These are phyloP conservation scores for Kokia cookei DNA, from an alignment of 441 rosid species.

Conservation along the genomic window DNA sequence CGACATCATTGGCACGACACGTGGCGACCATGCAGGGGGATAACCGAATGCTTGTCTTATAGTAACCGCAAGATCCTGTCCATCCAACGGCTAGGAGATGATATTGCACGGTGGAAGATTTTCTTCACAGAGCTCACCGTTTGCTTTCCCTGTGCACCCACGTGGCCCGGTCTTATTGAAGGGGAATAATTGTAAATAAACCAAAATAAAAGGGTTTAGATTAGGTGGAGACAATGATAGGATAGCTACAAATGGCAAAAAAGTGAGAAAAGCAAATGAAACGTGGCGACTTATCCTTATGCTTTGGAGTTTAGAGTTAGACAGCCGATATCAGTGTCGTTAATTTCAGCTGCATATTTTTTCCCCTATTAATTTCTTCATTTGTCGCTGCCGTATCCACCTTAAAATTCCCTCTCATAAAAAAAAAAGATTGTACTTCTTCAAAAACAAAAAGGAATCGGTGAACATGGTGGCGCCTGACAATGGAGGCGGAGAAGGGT, in stretches of 20 bases:
- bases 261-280: background rate
- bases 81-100: background rate
- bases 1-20: background rate
- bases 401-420: background rate
- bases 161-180: background rate
- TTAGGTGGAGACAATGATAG: background rate
- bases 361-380: background rate
- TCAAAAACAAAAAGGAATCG: background rate
- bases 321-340: background rate
- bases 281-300: background rate
- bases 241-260: constrained; percentile 2
- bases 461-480: background rate
- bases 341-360: too few relatives aligned
- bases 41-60: background rate
- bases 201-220: background rate
- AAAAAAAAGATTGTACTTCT: background rate
- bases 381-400: background rate
- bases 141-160: background rate
- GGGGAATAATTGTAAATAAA: background rate
- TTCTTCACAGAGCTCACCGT: background rate
- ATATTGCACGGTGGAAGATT: background rate
- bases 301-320: background rate
- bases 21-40: background rate
- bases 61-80: background rate
- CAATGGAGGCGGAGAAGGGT: constrained; percentile 5